These are phyloP conservation scores for Vigna unguiculata DNA, from an alignment of 306 rosid species.

Conservation along the genomic window DNA sequence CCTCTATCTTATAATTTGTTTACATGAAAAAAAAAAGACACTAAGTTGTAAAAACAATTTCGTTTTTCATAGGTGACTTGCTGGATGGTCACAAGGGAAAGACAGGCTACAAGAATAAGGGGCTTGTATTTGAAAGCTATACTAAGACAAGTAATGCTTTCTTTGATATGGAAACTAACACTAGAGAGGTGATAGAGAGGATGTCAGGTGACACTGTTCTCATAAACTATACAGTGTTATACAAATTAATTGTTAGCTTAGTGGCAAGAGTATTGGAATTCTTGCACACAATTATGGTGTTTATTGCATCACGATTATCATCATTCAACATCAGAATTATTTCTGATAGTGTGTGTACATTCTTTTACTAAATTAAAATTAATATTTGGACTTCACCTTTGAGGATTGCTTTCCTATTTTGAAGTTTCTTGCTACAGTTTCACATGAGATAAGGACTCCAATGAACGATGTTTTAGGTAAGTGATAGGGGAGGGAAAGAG, in stretches of 20 bases:
- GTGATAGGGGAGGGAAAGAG: constrained; percentile 64
- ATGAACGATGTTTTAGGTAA: constrained; percentile 98
- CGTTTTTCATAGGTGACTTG: constrained; percentile 73
- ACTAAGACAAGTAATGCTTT: constrained; percentile 73
- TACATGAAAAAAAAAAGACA: not conserved
- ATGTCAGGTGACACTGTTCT: constrained; percentile 92
- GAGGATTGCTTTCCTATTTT: constrained; percentile 44
- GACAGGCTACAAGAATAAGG: constrained; percentile 85
- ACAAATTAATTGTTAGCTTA: constrained; percentile 10
- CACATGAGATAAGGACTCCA: constrained; percentile 99
- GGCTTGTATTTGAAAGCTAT: constrained; percentile 76
- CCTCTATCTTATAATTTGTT: not conserved
- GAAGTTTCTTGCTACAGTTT: constrained; percentile 97
- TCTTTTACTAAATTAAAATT: constrained; percentile 11
- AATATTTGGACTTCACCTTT: constrained; percentile 16
- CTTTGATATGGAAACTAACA: constrained; percentile 82
- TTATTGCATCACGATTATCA: constrained; percentile 33
- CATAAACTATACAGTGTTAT: constrained; percentile 43
- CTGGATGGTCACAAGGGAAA: constrained; percentile 88
- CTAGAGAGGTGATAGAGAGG: constrained; percentile 84
- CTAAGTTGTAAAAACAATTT: not conserved
- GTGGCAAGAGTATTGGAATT: constrained; percentile 21
- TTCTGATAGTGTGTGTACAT: constrained; percentile 4
- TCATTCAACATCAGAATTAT: constrained; percentile 1
- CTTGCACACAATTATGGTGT: constrained; percentile 15